Evolutionary conservation across 495 filamentous ascomycete genomes (phyloP).

Genomic region (Daldinia childiae): DNA sequence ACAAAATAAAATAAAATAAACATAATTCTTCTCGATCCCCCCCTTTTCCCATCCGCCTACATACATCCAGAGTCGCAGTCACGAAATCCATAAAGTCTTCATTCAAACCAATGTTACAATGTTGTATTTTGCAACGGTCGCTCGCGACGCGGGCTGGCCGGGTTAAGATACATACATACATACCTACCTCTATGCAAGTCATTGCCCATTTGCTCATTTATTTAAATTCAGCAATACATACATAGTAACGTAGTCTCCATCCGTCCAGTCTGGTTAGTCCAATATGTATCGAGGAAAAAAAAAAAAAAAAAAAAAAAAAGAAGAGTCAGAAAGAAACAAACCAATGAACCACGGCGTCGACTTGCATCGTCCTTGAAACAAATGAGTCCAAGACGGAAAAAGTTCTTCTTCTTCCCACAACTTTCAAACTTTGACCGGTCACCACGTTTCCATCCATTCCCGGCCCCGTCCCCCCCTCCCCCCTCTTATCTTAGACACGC

Average conservation of each 20-base stretch:
- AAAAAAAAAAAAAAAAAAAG: no score
- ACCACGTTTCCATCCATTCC: no score
- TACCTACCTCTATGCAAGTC: conserved; percentile 24
- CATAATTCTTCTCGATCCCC: neutral
- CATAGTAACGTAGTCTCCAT: neutral
- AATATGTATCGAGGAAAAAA: no score
- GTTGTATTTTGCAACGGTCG: conserved; percentile 28
- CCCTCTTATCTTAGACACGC: conserved; percentile 15
- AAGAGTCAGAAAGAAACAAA: no score
- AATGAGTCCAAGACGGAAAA: conserved; percentile 20
- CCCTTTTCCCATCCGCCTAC: neutral
- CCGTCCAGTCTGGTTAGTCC: neutral
- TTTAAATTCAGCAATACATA: neutral
- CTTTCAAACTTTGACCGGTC: no score
- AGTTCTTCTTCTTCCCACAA: neutral
- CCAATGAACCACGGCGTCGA: conserved; percentile 18
- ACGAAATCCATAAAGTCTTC: conserved; percentile 8
- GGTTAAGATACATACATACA: no score
- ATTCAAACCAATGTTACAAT: conserved; percentile 1
- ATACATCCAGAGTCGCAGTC: conserved; percentile 2
- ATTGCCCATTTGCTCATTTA: conserved; percentile 12
- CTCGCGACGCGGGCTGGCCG: conserved; percentile 19
- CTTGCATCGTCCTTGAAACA: conserved; percentile 37
- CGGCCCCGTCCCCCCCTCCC: no score
- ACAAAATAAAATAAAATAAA: conserved; percentile 5